Evolutionary conservation across 257 asterid species (phyloP).

Genomic region (Penstemon barbatus): DNA sequence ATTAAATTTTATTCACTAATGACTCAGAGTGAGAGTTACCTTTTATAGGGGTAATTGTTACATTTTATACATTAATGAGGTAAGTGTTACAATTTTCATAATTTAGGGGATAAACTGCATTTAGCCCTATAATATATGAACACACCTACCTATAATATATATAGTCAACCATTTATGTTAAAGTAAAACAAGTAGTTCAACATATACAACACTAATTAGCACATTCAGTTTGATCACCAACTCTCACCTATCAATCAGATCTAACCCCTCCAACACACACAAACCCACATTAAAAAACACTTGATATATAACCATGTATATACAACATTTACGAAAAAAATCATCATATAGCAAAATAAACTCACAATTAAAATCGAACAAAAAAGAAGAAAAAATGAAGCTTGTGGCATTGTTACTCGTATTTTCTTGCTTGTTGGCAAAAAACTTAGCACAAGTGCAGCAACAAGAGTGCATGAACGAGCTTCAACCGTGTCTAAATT

Average conservation of each 20-base stretch:
- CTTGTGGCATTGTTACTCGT: slow-evolving; percentile 1
- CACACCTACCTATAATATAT: too few relatives aligned
- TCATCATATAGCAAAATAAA: too few relatives aligned
- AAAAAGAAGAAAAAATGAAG: neutral
- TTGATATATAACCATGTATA: neutral
- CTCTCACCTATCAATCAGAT: slow-evolving; percentile 37
- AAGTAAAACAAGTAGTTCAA: slow-evolving; percentile 24
- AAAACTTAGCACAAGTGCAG: slow-evolving; percentile 40
- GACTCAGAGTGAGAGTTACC: too few relatives aligned
- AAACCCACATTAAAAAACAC: neutral
- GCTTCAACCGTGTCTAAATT: slow-evolving; percentile 67
- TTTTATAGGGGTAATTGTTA: too few relatives aligned
- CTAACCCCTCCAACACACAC: neutral
- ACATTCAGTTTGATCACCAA: slow-evolving; percentile 48
- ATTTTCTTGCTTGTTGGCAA: slow-evolving; percentile 29
- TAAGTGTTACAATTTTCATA: too few relatives aligned
- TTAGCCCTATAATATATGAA: too few relatives aligned
- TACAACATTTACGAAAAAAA: neutral
- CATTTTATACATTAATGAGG: too few relatives aligned
- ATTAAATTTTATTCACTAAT: too few relatives aligned
- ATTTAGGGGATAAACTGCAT: too few relatives aligned
- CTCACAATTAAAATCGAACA: neutral
- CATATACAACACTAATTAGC: slow-evolving; percentile 28
- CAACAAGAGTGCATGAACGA: slow-evolving; percentile 49
- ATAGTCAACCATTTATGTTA: too few relatives aligned